Conservation (phyloP, 129 eudicot species). For the Flaveria robusta region DNA sequence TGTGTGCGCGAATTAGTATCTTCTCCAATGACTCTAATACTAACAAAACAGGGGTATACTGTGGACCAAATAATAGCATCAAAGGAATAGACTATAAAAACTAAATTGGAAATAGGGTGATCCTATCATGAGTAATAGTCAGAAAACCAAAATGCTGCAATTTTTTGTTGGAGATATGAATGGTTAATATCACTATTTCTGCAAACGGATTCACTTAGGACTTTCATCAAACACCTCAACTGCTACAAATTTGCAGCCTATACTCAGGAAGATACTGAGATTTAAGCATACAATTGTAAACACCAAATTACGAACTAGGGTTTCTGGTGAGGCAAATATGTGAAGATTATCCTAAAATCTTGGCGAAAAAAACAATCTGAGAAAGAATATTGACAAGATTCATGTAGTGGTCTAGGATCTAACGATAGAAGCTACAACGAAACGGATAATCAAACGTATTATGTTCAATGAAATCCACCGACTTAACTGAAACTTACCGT, state of each 20-base stretch:
- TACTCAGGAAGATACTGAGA: neutral
- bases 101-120: no score
- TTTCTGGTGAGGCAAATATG: no score
- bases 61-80: neutral
- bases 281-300: neutral
- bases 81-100: neutral
- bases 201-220: neutral
- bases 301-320: no score
- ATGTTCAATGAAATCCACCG: neutral
- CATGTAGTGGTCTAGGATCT: neutral
- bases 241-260: neutral
- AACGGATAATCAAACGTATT: neutral
- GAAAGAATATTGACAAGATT: neutral
- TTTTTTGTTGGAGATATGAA: neutral
- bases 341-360: no score
- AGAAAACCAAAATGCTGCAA: neutral
- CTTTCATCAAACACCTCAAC: constrained; percentile 23
- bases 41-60: neutral
- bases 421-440: neutral
- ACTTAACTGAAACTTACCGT: constrained; percentile 26
- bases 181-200: neutral
- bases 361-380: neutral
- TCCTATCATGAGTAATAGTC: no score
- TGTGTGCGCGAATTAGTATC: neutral
- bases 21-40: neutral